A percentile compares a stretch with the other conserved stretches of the same genome.
Conservation (phyloP, 805 yeast genomes). For the Lipomyces yamadae region DNA sequence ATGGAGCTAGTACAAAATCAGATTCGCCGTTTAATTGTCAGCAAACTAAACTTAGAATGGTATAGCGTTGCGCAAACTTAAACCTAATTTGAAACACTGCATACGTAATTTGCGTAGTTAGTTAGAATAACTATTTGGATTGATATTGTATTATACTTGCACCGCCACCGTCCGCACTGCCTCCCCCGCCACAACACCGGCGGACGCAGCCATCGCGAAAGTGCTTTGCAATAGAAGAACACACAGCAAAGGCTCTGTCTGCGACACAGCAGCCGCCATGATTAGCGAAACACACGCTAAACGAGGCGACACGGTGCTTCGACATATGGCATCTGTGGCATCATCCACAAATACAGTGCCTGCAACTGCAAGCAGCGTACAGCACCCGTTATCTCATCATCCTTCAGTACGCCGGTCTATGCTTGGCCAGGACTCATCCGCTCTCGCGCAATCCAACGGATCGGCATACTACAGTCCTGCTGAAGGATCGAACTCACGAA, state of each 20-base stretch:
- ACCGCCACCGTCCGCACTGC: background rate
- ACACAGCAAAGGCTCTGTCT: background rate
- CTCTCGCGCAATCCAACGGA: background rate
- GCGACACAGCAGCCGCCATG: background rate
- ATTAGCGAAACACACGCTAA: background rate
- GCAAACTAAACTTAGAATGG: no score
- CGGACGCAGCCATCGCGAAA: constrained; percentile 3
- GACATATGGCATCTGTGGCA: background rate
- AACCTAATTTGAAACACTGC: no score
- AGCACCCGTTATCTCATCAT: background rate
- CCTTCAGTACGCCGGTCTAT: constrained; percentile 5
- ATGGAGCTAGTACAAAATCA: no score
- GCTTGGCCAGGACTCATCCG: background rate
- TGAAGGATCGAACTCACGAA: constrained; percentile 9
- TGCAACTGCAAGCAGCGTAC: constrained; percentile 1
- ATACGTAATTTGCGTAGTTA: no score
- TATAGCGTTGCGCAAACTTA: no score
- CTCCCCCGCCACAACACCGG: constrained; percentile 7
- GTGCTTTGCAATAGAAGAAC: background rate
- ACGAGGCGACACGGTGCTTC: background rate
- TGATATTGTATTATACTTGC: background rate
- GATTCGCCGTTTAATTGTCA: no score
- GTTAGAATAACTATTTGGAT: no score
- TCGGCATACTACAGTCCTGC: background rate
- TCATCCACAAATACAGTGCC: constrained; percentile 2